These are phyloP conservation scores for Ascocoryne sarcoides DNA, from an alignment of 2,329 filamentous ascomycete genomes.

Conservation along the genomic window DNA sequence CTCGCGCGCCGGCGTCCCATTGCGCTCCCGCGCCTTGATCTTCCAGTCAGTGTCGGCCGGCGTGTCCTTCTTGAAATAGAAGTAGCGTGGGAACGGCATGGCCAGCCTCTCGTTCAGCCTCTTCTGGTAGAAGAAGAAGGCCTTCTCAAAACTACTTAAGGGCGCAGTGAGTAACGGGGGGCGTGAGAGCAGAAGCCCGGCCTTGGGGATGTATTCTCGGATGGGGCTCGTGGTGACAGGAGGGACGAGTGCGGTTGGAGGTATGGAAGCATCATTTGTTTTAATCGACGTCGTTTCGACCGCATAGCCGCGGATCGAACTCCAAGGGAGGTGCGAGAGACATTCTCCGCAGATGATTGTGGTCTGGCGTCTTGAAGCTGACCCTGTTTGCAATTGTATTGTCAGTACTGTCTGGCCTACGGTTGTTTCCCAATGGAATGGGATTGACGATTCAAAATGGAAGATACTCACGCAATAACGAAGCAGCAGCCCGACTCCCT, in stretches of 20 bases:
- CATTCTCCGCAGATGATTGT: conserved; percentile 22
- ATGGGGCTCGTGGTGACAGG: conserved; percentile 16
- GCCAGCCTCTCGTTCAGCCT: conserved; percentile 88
- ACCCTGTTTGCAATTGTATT: conserved; percentile 14
- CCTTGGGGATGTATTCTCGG: conserved; percentile 38
- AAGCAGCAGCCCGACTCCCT: conserved; percentile 41
- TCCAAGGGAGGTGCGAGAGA: conserved; percentile 18
- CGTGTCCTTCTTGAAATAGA: conserved; percentile 92
- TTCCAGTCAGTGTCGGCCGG: conserved; percentile 83
- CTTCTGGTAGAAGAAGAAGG: conserved; percentile 95
- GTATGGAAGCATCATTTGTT: conserved; percentile 7
- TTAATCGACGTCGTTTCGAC: conserved; percentile 24
- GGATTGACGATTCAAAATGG: no score
- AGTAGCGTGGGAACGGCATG: conserved; percentile 78
- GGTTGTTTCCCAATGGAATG: no score
- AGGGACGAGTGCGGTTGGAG: conserved; percentile 27
- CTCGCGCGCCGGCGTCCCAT: conserved; percentile 68
- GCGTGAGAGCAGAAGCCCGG: conserved; percentile 77
- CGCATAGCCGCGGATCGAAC: conserved; percentile 20
- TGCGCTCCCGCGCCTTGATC: conserved; percentile 68
- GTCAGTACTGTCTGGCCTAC: no score
- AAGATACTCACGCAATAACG: conserved; percentile 41
- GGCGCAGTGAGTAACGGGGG: conserved; percentile 79
- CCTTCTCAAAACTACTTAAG: conserved; percentile 79
- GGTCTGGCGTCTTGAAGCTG: conserved; percentile 21